Evolutionary conservation across 371 early-diverging fungal genomes (phyloP).

Genomic region (Parasitella parasitica): DNA sequence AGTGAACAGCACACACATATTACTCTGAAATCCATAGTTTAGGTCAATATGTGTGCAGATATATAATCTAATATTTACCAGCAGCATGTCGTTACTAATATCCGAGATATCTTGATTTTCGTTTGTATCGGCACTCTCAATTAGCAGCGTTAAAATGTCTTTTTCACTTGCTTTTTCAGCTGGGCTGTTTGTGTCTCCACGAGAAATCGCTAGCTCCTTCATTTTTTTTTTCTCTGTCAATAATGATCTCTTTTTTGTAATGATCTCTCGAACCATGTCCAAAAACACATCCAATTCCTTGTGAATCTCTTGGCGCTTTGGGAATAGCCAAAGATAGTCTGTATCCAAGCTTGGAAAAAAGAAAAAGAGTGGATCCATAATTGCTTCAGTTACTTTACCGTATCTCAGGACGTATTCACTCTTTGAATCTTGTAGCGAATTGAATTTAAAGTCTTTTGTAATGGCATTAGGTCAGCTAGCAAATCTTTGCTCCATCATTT

Average conservation of each 20-base stretch:
- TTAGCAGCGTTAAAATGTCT: slow-evolving; percentile 7
- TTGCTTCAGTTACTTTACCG: neutral
- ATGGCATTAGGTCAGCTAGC: neutral
- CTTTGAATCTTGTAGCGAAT: slow-evolving; percentile 33
- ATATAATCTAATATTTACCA: no score
- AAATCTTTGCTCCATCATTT: no score
- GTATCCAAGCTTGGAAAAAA: slow-evolving; percentile 51
- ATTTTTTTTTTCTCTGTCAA: slow-evolving; percentile 13
- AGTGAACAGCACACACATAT: slow-evolving; percentile 28
- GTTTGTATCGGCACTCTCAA: slow-evolving; percentile 2
- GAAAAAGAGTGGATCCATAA: slow-evolving; percentile 22
- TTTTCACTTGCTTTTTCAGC: neutral
- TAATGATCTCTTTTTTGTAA: slow-evolving; percentile 29
- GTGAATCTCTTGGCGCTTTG: slow-evolving; percentile 15
- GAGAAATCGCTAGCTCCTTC: neutral
- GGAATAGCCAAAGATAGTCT: slow-evolving; percentile 8
- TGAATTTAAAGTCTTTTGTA: slow-evolving; percentile 30
- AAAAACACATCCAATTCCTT: slow-evolving; percentile 10
- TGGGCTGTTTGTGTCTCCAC: neutral
- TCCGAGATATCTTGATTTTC: slow-evolving; percentile 12
- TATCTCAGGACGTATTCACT: neutral
- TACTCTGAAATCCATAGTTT: slow-evolving; percentile 16
- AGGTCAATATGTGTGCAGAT: no score
- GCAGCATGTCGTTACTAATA: slow-evolving; percentile 1
- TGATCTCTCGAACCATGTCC: slow-evolving; percentile 27